Base-by-base conservation (phyloP, 805 yeast species). In the Saccharomycopsis sp. region DNA sequence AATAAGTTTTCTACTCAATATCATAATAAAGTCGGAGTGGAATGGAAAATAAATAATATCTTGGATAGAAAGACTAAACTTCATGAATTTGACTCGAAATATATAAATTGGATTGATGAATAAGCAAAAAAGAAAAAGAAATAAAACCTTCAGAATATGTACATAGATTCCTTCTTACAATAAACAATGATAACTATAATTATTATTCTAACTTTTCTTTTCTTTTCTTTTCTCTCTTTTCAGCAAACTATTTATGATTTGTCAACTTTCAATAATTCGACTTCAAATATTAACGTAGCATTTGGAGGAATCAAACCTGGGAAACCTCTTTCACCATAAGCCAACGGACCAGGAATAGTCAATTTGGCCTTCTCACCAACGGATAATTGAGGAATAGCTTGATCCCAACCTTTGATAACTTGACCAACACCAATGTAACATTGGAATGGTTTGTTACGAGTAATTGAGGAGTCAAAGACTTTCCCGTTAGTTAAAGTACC, bases 351-450 rank as follows among this genome's bases (percentile, higher is more conserved):
- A 58, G 96, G 94, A 58, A 90, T 87, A 58, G 94, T 87, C 61
- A 90, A 73, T 62, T 83, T 75, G 41, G 97, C 96, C 73, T 83
- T 85, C 69, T 93, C 87, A 59, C 97, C 97, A 41, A 88, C 75
- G 43, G 95, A 83, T 63, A 90, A 74, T 67, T 88, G 79, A 45
- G 97, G 96, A 63, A 88, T 86, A 51, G 89, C 95, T 59, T 79
- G 85, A 61, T 89, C 97, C 97, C 97, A 90, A 55, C 97, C 97
- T 62, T 79, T 79, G 70, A 90, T 90, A 55, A 90, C 97, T 69
- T 84, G 94, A 53, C 96, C 96, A 89, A 55, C 96, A 97, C 70
- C 84, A 95, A 54, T 97, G 97, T 87, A 85, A 95, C 65, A 97
- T 97, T 62, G 90, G 86, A 67, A 72, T 69, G 65, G 95, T 84